These are phyloP conservation scores for Ammopiptanthus mongolicus DNA, from an alignment of 306 rosid genomes.

Conservation along the genomic window DNA sequence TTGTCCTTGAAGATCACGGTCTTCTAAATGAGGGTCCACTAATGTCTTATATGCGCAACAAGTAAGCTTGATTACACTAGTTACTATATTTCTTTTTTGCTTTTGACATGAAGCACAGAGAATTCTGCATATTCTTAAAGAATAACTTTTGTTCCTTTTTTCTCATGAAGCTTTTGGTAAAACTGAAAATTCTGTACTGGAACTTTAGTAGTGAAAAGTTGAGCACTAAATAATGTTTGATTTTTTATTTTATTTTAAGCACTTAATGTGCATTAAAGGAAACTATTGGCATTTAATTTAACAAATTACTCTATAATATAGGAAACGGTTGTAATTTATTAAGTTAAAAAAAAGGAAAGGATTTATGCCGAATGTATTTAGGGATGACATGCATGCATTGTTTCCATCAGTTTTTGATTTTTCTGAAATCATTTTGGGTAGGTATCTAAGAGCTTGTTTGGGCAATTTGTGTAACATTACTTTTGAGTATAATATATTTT, in stretches of 20 bases:
- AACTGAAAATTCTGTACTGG: background rate
- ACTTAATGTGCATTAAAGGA: background rate
- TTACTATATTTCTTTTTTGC: conserved; percentile 16
- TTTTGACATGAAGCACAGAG: background rate
- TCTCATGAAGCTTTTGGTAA: background rate
- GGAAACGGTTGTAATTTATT: background rate
- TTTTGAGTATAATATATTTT: background rate
- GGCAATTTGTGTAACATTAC: background rate
- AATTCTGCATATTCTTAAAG: background rate
- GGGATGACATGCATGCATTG: background rate
- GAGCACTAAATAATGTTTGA: background rate
- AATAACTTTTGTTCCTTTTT: background rate
- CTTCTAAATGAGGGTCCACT: conserved; percentile 82
- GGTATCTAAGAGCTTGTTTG: too few species aligned
- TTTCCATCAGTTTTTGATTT: conserved; percentile 6
- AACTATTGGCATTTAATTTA: background rate
- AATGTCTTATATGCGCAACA: conserved; percentile 58
- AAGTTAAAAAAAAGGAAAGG: background rate
- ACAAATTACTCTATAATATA: background rate
- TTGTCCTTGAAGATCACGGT: conserved; percentile 80
- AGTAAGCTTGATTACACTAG: conserved; percentile 37
- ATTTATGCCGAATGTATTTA: background rate
- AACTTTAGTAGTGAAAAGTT: background rate
- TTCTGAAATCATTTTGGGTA: background rate
- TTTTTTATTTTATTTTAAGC: background rate